A percentile compares a stretch with the other conserved stretches of the same genome.
Evolutionary conservation across 2,329 filamentous ascomycete genomes (phyloP).

Genomic region (Talaromyces sp.): DNA sequence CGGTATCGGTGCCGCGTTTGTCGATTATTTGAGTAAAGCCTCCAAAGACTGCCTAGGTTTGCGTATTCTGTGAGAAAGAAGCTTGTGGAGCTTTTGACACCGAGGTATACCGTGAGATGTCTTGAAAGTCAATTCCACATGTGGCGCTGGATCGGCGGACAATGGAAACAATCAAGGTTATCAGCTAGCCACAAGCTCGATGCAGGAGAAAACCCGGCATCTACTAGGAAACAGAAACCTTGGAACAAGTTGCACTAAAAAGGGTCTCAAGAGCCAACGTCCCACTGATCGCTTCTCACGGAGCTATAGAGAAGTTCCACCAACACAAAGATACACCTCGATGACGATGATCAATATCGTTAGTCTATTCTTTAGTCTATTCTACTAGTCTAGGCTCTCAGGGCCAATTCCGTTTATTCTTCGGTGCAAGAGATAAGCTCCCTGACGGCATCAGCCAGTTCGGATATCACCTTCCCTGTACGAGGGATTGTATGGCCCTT

Average conservation of each 20-base stretch:
- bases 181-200: background rate
- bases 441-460: conserved; percentile 12
- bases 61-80: too few species aligned
- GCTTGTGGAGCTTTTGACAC: background rate
- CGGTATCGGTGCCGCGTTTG: too few species aligned
- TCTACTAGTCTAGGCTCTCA: too few species aligned
- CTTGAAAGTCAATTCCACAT: background rate
- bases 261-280: background rate
- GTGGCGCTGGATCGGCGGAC: background rate
- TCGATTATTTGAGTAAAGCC: background rate
- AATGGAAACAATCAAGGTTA: background rate
- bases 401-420: background rate
- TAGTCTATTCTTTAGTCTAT: background rate
- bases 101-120: background rate
- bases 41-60: background rate
- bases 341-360: background rate
- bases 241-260: background rate
- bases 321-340: background rate
- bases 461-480: conserved; percentile 9
- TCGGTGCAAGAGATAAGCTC: conserved; percentile 12
- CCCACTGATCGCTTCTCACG: background rate
- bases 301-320: background rate
- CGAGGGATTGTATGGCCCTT: conserved; percentile 63
- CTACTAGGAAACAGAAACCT: background rate
- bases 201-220: background rate